Evolutionary conservation across 2,329 filamentous ascomycete genomes (phyloP).

Genomic region (Colletotrichum falcatum): DNA sequence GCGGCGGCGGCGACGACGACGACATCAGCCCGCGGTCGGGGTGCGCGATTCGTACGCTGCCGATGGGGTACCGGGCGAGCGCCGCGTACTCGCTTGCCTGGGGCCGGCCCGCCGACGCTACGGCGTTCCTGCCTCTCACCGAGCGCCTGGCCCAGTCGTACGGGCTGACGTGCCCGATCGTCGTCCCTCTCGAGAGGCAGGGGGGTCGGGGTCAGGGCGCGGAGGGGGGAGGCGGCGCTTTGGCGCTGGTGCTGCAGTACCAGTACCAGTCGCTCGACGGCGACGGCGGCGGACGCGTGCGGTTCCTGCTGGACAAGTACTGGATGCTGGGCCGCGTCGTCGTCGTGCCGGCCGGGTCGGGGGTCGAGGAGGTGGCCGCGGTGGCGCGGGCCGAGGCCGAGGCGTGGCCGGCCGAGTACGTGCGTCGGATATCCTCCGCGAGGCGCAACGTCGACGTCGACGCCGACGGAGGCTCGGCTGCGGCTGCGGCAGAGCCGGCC

Average conservation of each 20-base stretch:
- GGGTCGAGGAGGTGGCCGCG: not conserved
- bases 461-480: too few relatives aligned
- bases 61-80: not conserved
- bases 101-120: not conserved
- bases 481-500: too few relatives aligned
- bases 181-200: not conserved
- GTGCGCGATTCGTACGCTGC: slow-evolving; percentile 9
- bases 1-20: not conserved
- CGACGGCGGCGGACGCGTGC: not conserved
- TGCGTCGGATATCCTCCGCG: not conserved
- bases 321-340: slow-evolving; percentile 26
- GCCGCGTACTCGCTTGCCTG: not conserved
- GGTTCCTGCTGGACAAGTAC: not conserved
- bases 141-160: not conserved
- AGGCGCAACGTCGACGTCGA: not conserved
- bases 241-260: slow-evolving; percentile 18
- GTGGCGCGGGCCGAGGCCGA: not conserved
- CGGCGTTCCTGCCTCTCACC: not conserved
- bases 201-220: too few relatives aligned
- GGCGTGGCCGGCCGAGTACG: not conserved
- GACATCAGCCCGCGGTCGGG: not conserved
- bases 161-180: not conserved
- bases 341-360: not conserved
- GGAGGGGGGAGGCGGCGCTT: too few relatives aligned
- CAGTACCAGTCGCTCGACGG: not conserved